phyloP scores from a whole-genome alignment of 495 filamentous ascomycete genomes.

The Pyronema omphalodes region DNA sequence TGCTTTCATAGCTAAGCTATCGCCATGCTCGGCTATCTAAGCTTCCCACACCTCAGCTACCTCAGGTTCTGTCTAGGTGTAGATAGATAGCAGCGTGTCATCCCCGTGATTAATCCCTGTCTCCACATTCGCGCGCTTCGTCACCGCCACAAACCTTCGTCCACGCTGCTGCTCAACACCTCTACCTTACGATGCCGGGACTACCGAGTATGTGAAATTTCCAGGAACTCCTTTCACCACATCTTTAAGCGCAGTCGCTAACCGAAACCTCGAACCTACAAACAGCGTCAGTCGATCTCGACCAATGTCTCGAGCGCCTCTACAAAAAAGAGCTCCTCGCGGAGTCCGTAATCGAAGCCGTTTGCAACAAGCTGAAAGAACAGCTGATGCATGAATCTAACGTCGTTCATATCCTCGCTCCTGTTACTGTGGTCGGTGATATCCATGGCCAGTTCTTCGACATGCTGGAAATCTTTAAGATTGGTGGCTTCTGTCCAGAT shows the following conservation, averaged over 20 bases:
- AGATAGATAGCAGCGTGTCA: no score
- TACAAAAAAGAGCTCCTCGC: slow-evolving; percentile 93
- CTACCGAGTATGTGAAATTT: slow-evolving; percentile 49
- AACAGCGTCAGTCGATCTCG: slow-evolving; percentile 84
- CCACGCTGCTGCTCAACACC: slow-evolving; percentile 1
- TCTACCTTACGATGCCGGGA: slow-evolving; percentile 52
- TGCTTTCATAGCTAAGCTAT: no score
- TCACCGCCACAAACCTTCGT: slow-evolving; percentile 1
- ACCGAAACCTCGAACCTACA: slow-evolving; percentile 1
- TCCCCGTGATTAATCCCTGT: neutral
- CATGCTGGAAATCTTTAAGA: slow-evolving; percentile 96
- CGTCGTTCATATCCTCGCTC: slow-evolving; percentile 89
- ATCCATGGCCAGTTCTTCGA: slow-evolving; percentile 99
- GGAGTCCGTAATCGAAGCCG: slow-evolving; percentile 94
- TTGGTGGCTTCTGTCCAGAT: slow-evolving; percentile 87
- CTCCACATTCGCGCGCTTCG: slow-evolving; percentile 6
- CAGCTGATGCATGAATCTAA: slow-evolving; percentile 99
- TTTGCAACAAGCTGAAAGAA: slow-evolving; percentile 97
- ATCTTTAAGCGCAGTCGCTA: slow-evolving; percentile 2
- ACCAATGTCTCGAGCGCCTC: slow-evolving; percentile 89
- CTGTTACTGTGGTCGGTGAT: slow-evolving; percentile 95
- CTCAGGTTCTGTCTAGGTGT: no score
- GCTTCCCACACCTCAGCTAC: no score
- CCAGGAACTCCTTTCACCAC: neutral
- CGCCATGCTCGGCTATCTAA: no score